Evolutionary conservation across 768 basidiomycete genomes (phyloP), one percentile per base, ranked within the genome.

Genomic region (Tricholoma matsutake): DNA sequence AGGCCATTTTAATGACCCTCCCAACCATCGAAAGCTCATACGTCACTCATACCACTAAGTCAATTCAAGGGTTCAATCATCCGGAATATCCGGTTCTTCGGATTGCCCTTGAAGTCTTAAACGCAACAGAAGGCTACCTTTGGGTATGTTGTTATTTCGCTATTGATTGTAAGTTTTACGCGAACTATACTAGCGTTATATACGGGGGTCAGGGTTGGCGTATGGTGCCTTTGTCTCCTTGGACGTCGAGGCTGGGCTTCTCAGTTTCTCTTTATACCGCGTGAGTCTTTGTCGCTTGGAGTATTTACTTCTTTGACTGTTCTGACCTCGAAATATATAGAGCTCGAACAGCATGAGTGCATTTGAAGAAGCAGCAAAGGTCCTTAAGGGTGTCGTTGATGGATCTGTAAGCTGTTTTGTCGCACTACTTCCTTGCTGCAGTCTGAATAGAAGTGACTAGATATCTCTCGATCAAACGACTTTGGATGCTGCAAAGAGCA

Each of bases 21-120:
- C 89, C 95, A 1, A 94, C 94, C 4, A 96, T 98, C 63, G 97
- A 99, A 75, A 96, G 94, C 67, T 90, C 92, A 2, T 98, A 87
- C 72, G 89, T 86, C 18, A 84, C 79, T 9, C 89, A 94, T 69
- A 87, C 86, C 7, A 83, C 91, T 0, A 92, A 88, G 70, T 87
- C 89, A 29, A 87, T 95, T 39, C 79, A 81, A 69, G 91, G 93
- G 25, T 95, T 89, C 71, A 75, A 85, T 58, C 88, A 96, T 69
- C 85, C 88, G 6, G 93, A 96, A 62, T 88, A 88, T 67, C 88
- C 96, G 2, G 89, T 88, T n/a, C 75, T 96, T 28, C 83, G 88
- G 20, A 83, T 98, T n/a, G 87, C 95, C 4, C 75, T 87, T 2
- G 91, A 96, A 65, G 86, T 94, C 14, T 78, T 99, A 55, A 97